Percentiles rank a stretch among this genome's conserved stretches.
Evolutionary conservation across 352 stramenopile genomes (phyloP).

Genomic region (Globisporangium okanoganense): DNA sequence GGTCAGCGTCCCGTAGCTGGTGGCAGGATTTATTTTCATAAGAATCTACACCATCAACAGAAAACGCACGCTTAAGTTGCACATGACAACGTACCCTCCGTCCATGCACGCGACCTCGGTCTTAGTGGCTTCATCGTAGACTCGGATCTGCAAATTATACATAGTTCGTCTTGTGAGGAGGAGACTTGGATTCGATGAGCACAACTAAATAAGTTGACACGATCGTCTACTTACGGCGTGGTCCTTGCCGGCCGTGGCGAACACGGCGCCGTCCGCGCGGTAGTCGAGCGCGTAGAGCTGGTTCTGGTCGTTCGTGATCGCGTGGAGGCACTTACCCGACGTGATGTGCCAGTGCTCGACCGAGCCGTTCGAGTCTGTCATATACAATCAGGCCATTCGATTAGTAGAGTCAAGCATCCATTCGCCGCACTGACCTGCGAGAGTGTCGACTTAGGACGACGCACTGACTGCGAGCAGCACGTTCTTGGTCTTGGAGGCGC

Average conservation of each 20-base stretch:
- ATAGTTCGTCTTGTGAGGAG: not conserved
- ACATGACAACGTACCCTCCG: slow-evolving; percentile 27
- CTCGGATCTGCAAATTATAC: slow-evolving; percentile 33
- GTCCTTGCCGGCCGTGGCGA: slow-evolving; percentile 88
- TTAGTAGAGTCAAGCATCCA: too few species aligned
- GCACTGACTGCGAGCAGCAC: slow-evolving; percentile 86
- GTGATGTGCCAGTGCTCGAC: slow-evolving; percentile 93
- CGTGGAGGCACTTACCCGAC: slow-evolving; percentile 88
- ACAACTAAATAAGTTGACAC: too few species aligned
- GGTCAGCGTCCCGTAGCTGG: slow-evolving; percentile 52
- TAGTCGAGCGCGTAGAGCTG: slow-evolving; percentile 91
- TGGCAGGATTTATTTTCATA: too few species aligned
- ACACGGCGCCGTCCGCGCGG: slow-evolving; percentile 75
- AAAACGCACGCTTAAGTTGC: too few species aligned
- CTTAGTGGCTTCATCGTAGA: slow-evolving; percentile 91
- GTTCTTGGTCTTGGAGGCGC: slow-evolving; percentile 89
- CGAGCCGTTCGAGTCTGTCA: slow-evolving; percentile 77
- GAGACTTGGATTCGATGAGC: too few species aligned
- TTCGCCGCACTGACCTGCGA: too few species aligned
- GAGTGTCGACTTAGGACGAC: too few species aligned
- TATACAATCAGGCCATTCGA: too few species aligned
- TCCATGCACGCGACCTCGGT: slow-evolving; percentile 67
- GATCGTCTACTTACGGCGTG: slow-evolving; percentile 56
- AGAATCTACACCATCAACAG: too few species aligned
- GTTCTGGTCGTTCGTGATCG: slow-evolving; percentile 86